These are phyloP conservation scores for Fusarium drepaniforme DNA, from an alignment of 2,329 filamentous ascomycete genomes.

Conservation along the genomic window DNA sequence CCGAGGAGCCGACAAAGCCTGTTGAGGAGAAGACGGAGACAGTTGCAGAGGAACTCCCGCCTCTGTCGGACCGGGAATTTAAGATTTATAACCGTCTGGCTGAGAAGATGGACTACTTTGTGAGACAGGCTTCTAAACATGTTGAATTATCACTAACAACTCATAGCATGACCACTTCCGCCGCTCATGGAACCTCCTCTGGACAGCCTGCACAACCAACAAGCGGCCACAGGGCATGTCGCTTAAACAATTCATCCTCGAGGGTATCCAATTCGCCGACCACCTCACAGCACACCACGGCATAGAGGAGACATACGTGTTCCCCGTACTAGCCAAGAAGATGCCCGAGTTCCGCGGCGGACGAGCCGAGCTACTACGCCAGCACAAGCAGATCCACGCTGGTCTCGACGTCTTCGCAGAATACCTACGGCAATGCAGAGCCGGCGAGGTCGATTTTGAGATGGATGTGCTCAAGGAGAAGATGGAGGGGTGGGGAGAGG, in stretches of 20 bases:
- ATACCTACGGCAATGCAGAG: slow-evolving; percentile 73
- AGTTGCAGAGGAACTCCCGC: slow-evolving; percentile 59
- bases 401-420: slow-evolving; percentile 76
- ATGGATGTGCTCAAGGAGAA: slow-evolving; percentile 72
- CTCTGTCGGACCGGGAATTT: slow-evolving; percentile 76
- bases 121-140: slow-evolving; percentile 50
- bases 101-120: slow-evolving; percentile 80
- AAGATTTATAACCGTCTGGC: slow-evolving; percentile 78
- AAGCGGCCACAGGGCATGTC: slow-evolving; percentile 74
- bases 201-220: slow-evolving; percentile 70
- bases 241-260: slow-evolving; percentile 75
- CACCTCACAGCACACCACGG: slow-evolving; percentile 82
- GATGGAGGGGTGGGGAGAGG: slow-evolving; percentile 82
- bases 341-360: slow-evolving; percentile 80
- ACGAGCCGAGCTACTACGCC: slow-evolving; percentile 73
- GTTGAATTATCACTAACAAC: not conserved
- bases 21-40: slow-evolving; percentile 18
- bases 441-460: slow-evolving; percentile 71
- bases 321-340: slow-evolving; percentile 79
- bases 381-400: slow-evolving; percentile 83
- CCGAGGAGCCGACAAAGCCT: slow-evolving; percentile 15
- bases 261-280: slow-evolving; percentile 76
- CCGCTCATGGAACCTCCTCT: slow-evolving; percentile 77
- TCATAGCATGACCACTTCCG: slow-evolving; percentile 82
- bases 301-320: slow-evolving; percentile 87